These are phyloP conservation scores for Podila minutissima DNA, from an alignment of 192 early-diverging fungal genomes.

Conservation along the genomic window DNA sequence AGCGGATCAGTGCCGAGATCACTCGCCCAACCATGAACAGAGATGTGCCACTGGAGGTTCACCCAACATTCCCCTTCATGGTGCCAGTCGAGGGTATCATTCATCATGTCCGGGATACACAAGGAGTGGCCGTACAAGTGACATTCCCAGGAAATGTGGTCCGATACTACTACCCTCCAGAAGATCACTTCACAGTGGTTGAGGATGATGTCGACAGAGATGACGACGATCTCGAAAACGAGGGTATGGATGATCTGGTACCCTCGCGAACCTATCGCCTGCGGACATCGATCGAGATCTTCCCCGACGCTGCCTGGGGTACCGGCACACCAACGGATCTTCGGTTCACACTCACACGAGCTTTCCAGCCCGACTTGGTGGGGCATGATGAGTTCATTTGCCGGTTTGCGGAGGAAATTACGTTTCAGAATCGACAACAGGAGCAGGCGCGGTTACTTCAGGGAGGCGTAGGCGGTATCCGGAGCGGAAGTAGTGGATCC, in stretches of 20 bases:
- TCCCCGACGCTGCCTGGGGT: slow-evolving; percentile 35
- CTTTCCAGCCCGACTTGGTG: slow-evolving; percentile 35
- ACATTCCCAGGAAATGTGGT: slow-evolving; percentile 29
- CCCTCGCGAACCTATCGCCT: slow-evolving; percentile 11
- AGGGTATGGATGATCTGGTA: background rate
- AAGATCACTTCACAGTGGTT: slow-evolving; percentile 37
- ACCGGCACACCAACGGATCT: slow-evolving; percentile 14
- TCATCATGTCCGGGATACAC: slow-evolving; percentile 13
- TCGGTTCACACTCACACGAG: slow-evolving; percentile 30
- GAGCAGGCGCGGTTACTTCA: background rate
- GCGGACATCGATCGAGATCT: slow-evolving; percentile 46
- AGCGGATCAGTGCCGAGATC: slow-evolving; percentile 28
- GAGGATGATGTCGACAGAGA: background rate
- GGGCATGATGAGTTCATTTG: slow-evolving; percentile 51
- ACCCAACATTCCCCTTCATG: slow-evolving; percentile 46
- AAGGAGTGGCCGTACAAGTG: slow-evolving; percentile 34
- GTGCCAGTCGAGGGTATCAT: slow-evolving; percentile 42
- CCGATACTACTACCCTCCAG: slow-evolving; percentile 41
- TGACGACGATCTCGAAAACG: background rate
- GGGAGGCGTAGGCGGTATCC: background rate
- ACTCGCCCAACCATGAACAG: slow-evolving; percentile 19
- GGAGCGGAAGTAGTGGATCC: background rate
- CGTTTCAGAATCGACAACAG: slow-evolving; percentile 22
- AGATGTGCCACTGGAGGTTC: slow-evolving; percentile 32
- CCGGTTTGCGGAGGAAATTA: slow-evolving; percentile 42